Conservation (phyloP, 1,284 basidiomycete genomes). For the Cutaneotrichosporon sp. region DNA sequence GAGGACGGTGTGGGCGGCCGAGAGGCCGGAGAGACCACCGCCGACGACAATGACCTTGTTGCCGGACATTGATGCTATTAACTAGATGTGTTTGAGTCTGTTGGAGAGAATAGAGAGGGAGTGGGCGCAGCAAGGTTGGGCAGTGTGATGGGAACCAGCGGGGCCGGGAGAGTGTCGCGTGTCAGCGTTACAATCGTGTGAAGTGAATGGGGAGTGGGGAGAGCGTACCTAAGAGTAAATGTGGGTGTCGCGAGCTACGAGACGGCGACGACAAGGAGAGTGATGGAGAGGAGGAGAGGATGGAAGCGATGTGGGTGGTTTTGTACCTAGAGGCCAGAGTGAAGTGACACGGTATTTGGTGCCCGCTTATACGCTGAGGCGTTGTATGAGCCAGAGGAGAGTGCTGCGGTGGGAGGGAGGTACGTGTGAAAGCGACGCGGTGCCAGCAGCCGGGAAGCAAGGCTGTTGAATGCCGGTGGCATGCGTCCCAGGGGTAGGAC, state of each 20-base stretch:
- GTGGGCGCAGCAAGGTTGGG: not conserved
- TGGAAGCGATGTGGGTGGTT: not conserved
- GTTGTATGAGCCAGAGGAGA: no score
- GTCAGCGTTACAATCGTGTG: not conserved
- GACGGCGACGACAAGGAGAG: not conserved
- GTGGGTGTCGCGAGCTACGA: not conserved
- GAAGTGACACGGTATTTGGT: conserved; percentile 6
- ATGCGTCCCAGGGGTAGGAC: not conserved
- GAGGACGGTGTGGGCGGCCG: conserved; percentile 90
- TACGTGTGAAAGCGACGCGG: conserved; percentile 3
- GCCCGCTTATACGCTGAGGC: not conserved
- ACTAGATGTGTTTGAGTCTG: not conserved
- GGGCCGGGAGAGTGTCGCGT: not conserved
- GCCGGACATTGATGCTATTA: conserved; percentile 7
- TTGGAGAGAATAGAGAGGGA: not conserved
- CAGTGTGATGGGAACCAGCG: not conserved
- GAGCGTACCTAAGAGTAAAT: not conserved
- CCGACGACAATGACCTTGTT: conserved; percentile 80
- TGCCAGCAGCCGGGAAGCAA: conserved; percentile 5
- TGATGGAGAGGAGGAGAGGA: not conserved
- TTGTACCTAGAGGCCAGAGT: not conserved
- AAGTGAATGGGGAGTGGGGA: not conserved
- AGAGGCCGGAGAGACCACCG: conserved; percentile 89
- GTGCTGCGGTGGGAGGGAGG: no score
- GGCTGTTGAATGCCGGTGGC: not conserved